A percentile compares a stretch with the other conserved stretches of the same genome.
phyloP scores from a whole-genome alignment of 2,329 filamentous ascomycete species.

The Penicillium sp. region DNA sequence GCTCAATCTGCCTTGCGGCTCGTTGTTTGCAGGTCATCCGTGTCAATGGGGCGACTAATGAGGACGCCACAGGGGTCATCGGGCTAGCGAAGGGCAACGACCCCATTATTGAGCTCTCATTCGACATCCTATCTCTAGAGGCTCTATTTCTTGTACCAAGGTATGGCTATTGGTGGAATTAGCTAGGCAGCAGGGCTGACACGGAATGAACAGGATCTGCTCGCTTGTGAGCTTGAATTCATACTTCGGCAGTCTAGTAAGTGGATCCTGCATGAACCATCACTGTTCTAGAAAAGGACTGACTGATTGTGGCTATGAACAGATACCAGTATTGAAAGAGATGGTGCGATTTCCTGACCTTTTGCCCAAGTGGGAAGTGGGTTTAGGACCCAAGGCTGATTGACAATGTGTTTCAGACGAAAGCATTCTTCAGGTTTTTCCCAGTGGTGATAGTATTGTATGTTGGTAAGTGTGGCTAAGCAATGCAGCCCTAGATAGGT shows the following conservation, averaged over 20 bases:
- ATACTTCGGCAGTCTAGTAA: slow-evolving; percentile 66
- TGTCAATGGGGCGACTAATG: slow-evolving; percentile 8
- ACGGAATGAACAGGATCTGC: slow-evolving; percentile 61
- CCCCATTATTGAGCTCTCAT: slow-evolving; percentile 72
- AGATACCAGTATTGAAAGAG: slow-evolving; percentile 85
- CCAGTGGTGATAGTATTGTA: slow-evolving; percentile 80
- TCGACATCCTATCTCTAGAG: slow-evolving; percentile 86
- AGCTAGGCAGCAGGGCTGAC: slow-evolving; percentile 19
- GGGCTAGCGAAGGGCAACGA: slow-evolving; percentile 63
- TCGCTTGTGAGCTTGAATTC: slow-evolving; percentile 83
- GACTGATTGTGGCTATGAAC: slow-evolving; percentile 23
- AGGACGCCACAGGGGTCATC: slow-evolving; percentile 55
- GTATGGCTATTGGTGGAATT: slow-evolving; percentile 29
- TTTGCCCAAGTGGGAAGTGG: neutral
- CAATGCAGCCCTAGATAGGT: slow-evolving; percentile 9
- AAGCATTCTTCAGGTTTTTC: slow-evolving; percentile 82
- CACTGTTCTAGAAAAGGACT: slow-evolving; percentile 5
- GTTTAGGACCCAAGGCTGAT: slow-evolving; percentile 28
- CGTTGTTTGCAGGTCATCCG: slow-evolving; percentile 3
- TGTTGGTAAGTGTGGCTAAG: slow-evolving; percentile 53
- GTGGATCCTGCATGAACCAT: slow-evolving; percentile 19
- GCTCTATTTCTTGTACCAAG: slow-evolving; percentile 84
- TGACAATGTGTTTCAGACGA: slow-evolving; percentile 52
- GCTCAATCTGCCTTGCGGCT: slow-evolving; percentile 24
- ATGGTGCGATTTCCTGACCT: slow-evolving; percentile 59